Conservation (phyloP, 1,139 yeast species). For the Pichia sp. region DNA sequence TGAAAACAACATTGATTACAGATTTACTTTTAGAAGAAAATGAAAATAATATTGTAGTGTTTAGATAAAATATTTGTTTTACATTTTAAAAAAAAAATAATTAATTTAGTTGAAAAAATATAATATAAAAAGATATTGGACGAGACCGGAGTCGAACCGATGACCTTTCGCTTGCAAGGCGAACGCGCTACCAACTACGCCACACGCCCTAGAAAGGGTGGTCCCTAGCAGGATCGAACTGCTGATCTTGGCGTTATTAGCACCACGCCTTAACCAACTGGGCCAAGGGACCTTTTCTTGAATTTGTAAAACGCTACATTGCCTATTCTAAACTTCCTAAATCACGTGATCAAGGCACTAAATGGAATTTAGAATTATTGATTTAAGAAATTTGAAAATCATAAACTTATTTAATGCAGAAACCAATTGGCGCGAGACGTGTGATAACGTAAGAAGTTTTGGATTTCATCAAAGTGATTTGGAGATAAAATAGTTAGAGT, state of each 20-base stretch:
- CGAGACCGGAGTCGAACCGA: constrained; percentile 64
- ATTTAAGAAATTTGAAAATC: too few species aligned
- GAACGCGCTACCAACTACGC: constrained; percentile 70
- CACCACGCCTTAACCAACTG: constrained; percentile 91
- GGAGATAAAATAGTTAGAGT: too few species aligned
- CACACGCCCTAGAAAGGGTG: constrained; percentile 53
- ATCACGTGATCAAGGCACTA: too few species aligned
- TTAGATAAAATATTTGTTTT: too few species aligned
- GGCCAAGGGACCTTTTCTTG: constrained; percentile 64
- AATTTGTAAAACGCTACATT: neutral
- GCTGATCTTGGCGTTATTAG: constrained; percentile 64
- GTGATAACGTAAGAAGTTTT: too few species aligned
- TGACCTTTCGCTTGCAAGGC: constrained; percentile 66
- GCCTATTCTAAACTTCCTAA: neutral
- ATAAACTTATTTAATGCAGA: too few species aligned
- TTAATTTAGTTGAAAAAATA: neutral
- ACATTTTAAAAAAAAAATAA: neutral
- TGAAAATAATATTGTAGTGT: neutral
- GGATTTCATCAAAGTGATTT: too few species aligned
- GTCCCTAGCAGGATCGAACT: constrained; percentile 76
- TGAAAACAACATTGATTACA: constrained; percentile 1
- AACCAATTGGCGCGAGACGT: too few species aligned
- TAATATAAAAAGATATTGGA: constrained; percentile 36
- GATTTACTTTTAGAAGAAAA: neutral
- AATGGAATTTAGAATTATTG: too few species aligned